Percentiles rank a stretch among this genome's conserved stretches.
Evolutionary conservation across 2,329 filamentous ascomycete genomes (phyloP).

Genomic region (Aspergillus sp.): DNA sequence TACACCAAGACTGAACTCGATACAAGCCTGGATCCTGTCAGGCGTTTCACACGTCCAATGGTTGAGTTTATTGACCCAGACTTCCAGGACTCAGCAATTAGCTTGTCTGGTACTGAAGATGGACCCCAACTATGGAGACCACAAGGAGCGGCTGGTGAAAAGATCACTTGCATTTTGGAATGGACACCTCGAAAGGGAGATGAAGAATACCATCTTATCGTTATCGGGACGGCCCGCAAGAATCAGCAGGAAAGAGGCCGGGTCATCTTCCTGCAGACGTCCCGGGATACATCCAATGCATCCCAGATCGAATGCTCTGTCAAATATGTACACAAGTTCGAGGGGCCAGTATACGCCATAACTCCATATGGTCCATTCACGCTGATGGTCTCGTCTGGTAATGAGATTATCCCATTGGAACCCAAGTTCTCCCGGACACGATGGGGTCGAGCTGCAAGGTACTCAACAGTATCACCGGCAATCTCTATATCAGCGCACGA

Average conservation of each 20-base stretch:
- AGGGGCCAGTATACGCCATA: slow-evolving; percentile 48
- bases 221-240: slow-evolving; percentile 32
- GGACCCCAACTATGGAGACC: slow-evolving; percentile 18
- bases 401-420: slow-evolving; percentile 37
- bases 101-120: slow-evolving; percentile 3
- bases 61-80: slow-evolving; percentile 37
- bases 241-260: slow-evolving; percentile 26
- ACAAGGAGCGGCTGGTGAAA: slow-evolving; percentile 32
- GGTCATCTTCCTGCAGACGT: slow-evolving; percentile 33
- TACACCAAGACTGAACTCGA: slow-evolving; percentile 29
- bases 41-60: slow-evolving; percentile 26
- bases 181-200: slow-evolving; percentile 32
- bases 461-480: slow-evolving; percentile 43
- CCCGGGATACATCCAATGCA: slow-evolving; percentile 18
- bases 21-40: slow-evolving; percentile 21
- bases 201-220: slow-evolving; percentile 35
- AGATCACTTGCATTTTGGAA: slow-evolving; percentile 35
- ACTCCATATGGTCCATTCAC: slow-evolving; percentile 41
- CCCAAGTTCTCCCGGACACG: slow-evolving; percentile 36
- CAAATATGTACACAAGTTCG: slow-evolving; percentile 31
- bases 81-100: slow-evolving; percentile 16
- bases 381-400: slow-evolving; percentile 42
- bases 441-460: slow-evolving; percentile 35
- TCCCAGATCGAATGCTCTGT: slow-evolving; percentile 27
- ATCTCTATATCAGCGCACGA: slow-evolving; percentile 44